Evolutionary conservation across 2,329 filamentous ascomycete genomes (phyloP).

Genomic region (Aphanocladium album): DNA sequence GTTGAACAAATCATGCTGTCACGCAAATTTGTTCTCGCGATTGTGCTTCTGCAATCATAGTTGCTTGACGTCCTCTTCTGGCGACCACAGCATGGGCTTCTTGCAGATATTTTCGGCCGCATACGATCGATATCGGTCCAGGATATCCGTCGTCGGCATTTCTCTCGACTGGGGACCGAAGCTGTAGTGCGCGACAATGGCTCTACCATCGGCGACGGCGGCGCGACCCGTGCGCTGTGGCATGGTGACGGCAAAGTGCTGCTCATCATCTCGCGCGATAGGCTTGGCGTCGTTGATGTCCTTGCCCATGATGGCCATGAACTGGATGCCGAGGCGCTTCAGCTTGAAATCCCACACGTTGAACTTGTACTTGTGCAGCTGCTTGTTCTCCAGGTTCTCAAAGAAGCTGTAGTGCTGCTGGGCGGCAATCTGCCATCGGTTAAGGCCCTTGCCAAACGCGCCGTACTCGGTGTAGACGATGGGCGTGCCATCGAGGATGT

Average conservation of each 20-base stretch:
- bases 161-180: constrained; percentile 35
- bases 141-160: constrained; percentile 47
- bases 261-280: constrained; percentile 40
- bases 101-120: constrained; percentile 47
- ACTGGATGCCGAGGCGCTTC: constrained; percentile 47
- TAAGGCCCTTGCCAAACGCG: constrained; percentile 38
- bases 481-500: constrained; percentile 39
- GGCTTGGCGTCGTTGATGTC: constrained; percentile 46
- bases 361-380: constrained; percentile 44
- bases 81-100: constrained; percentile 26
- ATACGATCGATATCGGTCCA: constrained; percentile 48
- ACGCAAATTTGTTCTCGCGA: not conserved
- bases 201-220: constrained; percentile 49
- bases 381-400: constrained; percentile 43
- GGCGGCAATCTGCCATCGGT: constrained; percentile 46
- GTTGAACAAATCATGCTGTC: not conserved
- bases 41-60: not conserved
- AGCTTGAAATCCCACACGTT: constrained; percentile 44
- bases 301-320: constrained; percentile 48
- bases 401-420: constrained; percentile 45
- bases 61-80: constrained; percentile 10
- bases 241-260: constrained; percentile 37
- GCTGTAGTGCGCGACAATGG: constrained; percentile 49
- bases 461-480: constrained; percentile 45
- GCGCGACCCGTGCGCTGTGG: constrained; percentile 32